Percentiles rank a stretch among this genome's conserved stretches.
phyloP scores from a whole-genome alignment of 2,329 filamentous ascomycete genomes.

The Paecilomyces variotii region DNA sequence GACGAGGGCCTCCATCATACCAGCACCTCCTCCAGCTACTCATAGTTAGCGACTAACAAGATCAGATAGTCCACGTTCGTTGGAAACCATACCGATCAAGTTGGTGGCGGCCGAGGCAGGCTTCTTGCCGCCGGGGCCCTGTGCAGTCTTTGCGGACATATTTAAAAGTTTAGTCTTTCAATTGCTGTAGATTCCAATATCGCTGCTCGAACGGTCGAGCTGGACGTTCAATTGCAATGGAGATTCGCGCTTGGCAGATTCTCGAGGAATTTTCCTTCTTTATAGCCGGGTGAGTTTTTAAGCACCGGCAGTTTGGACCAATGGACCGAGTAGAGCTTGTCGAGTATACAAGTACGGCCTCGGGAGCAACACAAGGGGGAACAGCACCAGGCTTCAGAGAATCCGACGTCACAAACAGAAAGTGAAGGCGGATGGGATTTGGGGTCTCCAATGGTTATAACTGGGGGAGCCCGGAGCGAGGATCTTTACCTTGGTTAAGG shows the following conservation, averaged over 20 bases:
- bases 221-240: background rate
- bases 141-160: conserved; percentile 55
- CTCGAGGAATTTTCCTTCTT: background rate
- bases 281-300: background rate
- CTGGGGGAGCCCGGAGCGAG: background rate
- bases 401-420: background rate
- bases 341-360: background rate
- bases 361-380: background rate
- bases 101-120: conserved; percentile 82
- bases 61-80: conserved; percentile 3
- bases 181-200: background rate
- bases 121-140: conserved; percentile 58
- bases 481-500: conserved; percentile 1
- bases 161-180: conserved; percentile 8
- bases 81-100: conserved; percentile 62
- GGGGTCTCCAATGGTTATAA: background rate
- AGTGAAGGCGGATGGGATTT: background rate
- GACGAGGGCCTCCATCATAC: conserved; percentile 97
- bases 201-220: background rate
- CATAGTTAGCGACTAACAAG: conserved; percentile 13
- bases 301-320: background rate
- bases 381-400: background rate
- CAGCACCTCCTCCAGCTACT: conserved; percentile 85
- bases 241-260: background rate
- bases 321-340: background rate